phyloP scores from a whole-genome alignment of 1,284 basidiomycete genomes.

The Leccinum subspadiceum region DNA sequence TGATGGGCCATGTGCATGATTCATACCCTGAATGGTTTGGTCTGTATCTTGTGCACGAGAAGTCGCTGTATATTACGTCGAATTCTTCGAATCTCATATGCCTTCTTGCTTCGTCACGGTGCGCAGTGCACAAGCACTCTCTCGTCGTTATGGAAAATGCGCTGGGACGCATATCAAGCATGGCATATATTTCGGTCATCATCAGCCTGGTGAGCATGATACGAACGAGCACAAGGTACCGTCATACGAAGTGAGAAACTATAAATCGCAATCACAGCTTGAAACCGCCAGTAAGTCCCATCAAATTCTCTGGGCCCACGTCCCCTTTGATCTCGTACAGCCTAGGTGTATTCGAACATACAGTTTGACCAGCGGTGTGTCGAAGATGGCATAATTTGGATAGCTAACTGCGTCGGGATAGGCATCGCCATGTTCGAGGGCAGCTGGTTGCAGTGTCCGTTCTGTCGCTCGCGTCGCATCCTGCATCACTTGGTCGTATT shows the following conservation, averaged over 20 bases:
- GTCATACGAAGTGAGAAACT: no score
- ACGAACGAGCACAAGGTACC: no score
- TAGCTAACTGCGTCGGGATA: constrained; percentile 36
- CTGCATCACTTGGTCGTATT: constrained; percentile 40
- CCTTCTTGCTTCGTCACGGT: no score
- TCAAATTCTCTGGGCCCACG: constrained; percentile 36
- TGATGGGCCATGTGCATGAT: no score
- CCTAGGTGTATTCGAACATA: constrained; percentile 24
- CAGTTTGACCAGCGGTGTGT: constrained; percentile 36
- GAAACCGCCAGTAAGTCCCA: no score
- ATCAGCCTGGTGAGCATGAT: no score
- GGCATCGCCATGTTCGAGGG: not conserved
- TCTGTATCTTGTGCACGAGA: no score
- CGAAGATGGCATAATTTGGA: constrained; percentile 50
- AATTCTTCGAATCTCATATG: no score
- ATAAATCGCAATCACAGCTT: no score
- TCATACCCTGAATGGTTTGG: no score
- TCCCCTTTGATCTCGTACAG: constrained; percentile 38
- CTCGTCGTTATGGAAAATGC: not conserved
- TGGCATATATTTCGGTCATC: not conserved
- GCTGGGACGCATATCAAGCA: not conserved
- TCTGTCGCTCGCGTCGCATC: constrained; percentile 40
- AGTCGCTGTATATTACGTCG: no score
- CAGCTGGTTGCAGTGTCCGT: constrained; percentile 25
- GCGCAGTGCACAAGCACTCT: not conserved